Percentiles rank a stretch among this genome's conserved stretches.
phyloP scores from a whole-genome alignment of 2,329 filamentous ascomycete species.

The Talaromyces marneffei region DNA sequence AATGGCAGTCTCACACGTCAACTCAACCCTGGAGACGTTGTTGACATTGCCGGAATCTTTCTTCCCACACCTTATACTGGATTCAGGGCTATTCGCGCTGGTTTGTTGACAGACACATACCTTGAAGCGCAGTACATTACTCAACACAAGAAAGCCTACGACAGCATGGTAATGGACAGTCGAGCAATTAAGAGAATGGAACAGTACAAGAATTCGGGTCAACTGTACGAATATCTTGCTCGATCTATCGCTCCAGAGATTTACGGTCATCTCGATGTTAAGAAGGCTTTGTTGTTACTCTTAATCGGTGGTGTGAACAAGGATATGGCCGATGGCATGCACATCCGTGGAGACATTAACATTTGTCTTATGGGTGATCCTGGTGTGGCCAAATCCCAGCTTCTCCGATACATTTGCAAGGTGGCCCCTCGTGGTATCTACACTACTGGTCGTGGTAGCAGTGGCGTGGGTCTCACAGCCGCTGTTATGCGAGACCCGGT shows the following conservation, averaged over 20 bases:
- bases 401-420: conserved; percentile 97
- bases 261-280: conserved; percentile 91
- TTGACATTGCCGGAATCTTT: conserved; percentile 93
- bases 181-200: conserved; percentile 77
- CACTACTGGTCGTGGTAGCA: conserved; percentile 75
- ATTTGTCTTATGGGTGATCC: conserved; percentile 98
- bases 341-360: conserved; percentile 98
- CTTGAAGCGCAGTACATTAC: conserved; percentile 87
- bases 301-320: conserved; percentile 95
- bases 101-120: conserved; percentile 94
- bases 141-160: conserved; percentile 98
- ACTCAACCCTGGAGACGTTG: conserved; percentile 87
- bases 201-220: conserved; percentile 74
- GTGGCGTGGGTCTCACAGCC: conserved; percentile 73
- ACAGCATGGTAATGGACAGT: conserved; percentile 79
- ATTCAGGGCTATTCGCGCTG: conserved; percentile 93
- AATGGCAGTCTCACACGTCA: conserved; percentile 79
- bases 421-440: conserved; percentile 89
- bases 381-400: conserved; percentile 97
- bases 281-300: conserved; percentile 92
- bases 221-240: conserved; percentile 91
- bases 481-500: conserved; percentile 77
- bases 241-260: conserved; percentile 97
- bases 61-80: conserved; percentile 97
- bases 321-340: conserved; percentile 96